phyloP scores from a whole-genome alignment of 1,284 basidiomycete species.

The Leccinum ponderosum region DNA sequence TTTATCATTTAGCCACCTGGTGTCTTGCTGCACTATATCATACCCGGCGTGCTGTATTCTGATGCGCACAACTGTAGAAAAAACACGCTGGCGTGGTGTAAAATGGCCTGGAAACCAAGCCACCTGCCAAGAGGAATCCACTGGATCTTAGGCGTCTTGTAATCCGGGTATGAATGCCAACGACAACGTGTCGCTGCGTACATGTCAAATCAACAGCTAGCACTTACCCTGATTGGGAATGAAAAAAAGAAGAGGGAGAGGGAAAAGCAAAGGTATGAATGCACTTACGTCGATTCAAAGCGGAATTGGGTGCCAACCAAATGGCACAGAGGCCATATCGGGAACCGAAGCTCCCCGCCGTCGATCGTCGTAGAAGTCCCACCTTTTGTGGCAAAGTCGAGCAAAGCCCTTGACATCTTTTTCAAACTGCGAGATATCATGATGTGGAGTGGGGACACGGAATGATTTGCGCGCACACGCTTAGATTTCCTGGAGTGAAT shows the following conservation, averaged over 20 bases:
- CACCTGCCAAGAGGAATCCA: neutral
- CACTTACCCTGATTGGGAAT: constrained; percentile 4
- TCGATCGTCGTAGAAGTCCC: constrained; percentile 29
- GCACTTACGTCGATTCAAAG: constrained; percentile 15
- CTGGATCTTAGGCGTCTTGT: constrained; percentile 5
- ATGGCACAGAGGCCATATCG: constrained; percentile 16
- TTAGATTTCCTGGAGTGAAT: neutral
- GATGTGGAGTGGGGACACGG: neutral
- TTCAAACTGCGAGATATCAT: constrained; percentile 12
- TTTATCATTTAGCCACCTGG: constrained; percentile 5
- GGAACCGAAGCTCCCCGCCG: constrained; percentile 27
- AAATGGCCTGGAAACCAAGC: constrained; percentile 4
- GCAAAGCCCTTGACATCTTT: constrained; percentile 23
- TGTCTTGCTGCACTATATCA: constrained; percentile 10
- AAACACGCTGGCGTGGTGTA: constrained; percentile 2
- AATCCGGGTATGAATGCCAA: constrained; percentile 1
- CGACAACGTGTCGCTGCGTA: constrained; percentile 23
- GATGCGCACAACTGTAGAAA: constrained; percentile 5
- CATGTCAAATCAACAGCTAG: constrained; percentile 25
- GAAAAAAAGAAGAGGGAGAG: neutral
- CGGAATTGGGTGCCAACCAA: constrained; percentile 3
- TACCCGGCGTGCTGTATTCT: constrained; percentile 5
- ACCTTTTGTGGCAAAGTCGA: constrained; percentile 13
- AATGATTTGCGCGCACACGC: constrained; percentile 4
- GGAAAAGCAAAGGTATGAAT: neutral